Conservation (phyloP, 2,329 filamentous ascomycete genomes). For the Knufia petricola region DNA sequence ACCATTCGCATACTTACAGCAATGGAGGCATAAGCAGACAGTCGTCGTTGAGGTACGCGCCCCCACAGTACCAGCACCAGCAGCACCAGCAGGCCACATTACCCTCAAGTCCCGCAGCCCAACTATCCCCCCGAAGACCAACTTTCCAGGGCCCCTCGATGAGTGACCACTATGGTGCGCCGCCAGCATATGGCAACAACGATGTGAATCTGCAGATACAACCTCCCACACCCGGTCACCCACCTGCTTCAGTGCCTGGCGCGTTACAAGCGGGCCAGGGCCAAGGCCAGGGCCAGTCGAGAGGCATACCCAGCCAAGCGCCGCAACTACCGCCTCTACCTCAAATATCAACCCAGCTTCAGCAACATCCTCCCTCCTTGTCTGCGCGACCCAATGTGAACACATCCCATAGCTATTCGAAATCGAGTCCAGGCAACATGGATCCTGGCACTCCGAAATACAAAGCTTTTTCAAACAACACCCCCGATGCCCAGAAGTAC, state of each 20-base stretch:
- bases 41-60: slow-evolving; percentile 10
- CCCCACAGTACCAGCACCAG: slow-evolving; percentile 6
- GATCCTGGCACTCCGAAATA: slow-evolving; percentile 46
- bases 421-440: slow-evolving; percentile 65
- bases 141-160: slow-evolving; percentile 27
- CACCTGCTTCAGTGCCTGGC: slow-evolving; percentile 43
- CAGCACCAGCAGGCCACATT: slow-evolving; percentile 4
- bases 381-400: slow-evolving; percentile 57
- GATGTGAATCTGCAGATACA: slow-evolving; percentile 52
- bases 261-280: slow-evolving; percentile 52
- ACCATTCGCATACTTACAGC: slow-evolving; percentile 8
- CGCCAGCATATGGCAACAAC: slow-evolving; percentile 39
- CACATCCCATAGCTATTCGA: slow-evolving; percentile 66
- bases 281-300: too few relatives aligned
- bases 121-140: slow-evolving; percentile 7
- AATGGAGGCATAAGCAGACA: slow-evolving; percentile 7
- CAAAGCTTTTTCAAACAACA: slow-evolving; percentile 51
- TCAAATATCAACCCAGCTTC: slow-evolving; percentile 36
- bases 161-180: slow-evolving; percentile 40
- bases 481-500: slow-evolving; percentile 57
- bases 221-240: slow-evolving; percentile 41
- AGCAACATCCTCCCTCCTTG: slow-evolving; percentile 33
- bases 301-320: slow-evolving; percentile 40
- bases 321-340: slow-evolving; percentile 50
- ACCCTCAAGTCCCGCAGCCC: slow-evolving; percentile 4